These are phyloP conservation scores for Acanthamoeba sp. DNA, from an alignment of 208 protist species.

Conservation along the genomic window DNA sequence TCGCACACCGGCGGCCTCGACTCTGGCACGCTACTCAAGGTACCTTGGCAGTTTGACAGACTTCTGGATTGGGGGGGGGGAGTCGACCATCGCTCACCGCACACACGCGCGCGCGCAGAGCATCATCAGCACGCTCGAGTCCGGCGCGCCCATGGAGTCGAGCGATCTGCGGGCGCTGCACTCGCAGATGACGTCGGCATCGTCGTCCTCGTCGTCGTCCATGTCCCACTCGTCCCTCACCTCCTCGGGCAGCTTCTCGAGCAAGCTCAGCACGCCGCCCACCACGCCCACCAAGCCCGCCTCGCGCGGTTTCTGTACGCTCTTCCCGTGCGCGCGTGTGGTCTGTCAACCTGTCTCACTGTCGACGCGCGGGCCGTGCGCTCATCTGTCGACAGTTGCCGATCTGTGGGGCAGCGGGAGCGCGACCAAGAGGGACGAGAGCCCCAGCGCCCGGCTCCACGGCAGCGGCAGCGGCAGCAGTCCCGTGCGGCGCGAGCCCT, in stretches of 20 bases:
- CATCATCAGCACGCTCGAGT: conserved; percentile 32
- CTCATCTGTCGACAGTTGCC: neutral
- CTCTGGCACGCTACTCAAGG: neutral
- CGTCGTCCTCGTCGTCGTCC: neutral
- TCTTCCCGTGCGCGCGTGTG: neutral
- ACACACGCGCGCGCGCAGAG: too few relatives aligned
- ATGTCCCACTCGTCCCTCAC: neutral
- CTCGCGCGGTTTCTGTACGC: conserved; percentile 5
- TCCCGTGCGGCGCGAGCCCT: neutral
- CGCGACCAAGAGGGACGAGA: neutral
- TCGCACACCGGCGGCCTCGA: neutral
- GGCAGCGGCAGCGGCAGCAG: neutral
- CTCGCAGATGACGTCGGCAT: neutral
- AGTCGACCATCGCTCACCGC: neutral
- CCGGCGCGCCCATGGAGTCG: neutral
- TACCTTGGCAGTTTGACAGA: too few relatives aligned
- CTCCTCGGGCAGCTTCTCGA: neutral
- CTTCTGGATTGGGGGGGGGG: neutral
- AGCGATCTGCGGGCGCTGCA: neutral
- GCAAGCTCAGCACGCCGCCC: neutral
- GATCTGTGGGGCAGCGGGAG: neutral
- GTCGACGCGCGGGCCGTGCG: neutral
- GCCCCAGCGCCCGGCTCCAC: neutral
- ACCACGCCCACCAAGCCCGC: neutral
- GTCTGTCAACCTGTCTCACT: neutral